Conservation (phyloP, 2,329 filamentous ascomycete genomes). For the Sphaceloma murrayae region DNA sequence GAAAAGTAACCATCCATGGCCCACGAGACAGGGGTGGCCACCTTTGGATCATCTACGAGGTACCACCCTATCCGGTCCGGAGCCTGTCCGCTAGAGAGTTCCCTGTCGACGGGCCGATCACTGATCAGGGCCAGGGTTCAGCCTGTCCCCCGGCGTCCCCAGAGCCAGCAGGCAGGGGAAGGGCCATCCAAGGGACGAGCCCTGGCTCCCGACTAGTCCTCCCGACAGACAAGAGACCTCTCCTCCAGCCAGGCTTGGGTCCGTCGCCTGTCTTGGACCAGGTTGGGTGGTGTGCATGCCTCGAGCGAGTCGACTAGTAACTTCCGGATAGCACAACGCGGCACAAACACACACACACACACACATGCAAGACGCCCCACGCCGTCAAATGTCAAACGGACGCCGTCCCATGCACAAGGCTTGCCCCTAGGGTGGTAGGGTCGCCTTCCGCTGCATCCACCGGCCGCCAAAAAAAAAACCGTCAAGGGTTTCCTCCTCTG, state of each 20-base stretch:
- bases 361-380: conserved; percentile 15
- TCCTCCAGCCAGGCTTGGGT: too few species aligned
- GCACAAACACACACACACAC: too few species aligned
- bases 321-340: conserved; percentile 2
- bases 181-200: conserved; percentile 10
- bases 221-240: too few species aligned
- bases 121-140: conserved; percentile 1
- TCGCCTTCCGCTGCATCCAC: conserved; percentile 7
- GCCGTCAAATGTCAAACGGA: conserved; percentile 17
- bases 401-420: conserved; percentile 11
- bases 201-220: conserved; percentile 2
- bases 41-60: too few species aligned
- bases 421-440: conserved; percentile 6
- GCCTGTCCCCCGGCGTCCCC: background rate
- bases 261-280: too few species aligned
- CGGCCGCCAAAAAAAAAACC: conserved; percentile 15
- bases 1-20: too few species aligned
- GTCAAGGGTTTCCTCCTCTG: conserved; percentile 6
- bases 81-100: conserved; percentile 1
- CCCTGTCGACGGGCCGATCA: conserved; percentile 4
- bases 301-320: background rate
- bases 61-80: too few species aligned
- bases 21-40: too few species aligned
- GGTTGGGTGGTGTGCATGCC: too few species aligned
- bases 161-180: conserved; percentile 2